Percentiles rank a stretch among this genome's conserved stretches.
Conservation (phyloP, 495 filamentous ascomycete genomes). For the Penicillium roqueforti region DNA sequence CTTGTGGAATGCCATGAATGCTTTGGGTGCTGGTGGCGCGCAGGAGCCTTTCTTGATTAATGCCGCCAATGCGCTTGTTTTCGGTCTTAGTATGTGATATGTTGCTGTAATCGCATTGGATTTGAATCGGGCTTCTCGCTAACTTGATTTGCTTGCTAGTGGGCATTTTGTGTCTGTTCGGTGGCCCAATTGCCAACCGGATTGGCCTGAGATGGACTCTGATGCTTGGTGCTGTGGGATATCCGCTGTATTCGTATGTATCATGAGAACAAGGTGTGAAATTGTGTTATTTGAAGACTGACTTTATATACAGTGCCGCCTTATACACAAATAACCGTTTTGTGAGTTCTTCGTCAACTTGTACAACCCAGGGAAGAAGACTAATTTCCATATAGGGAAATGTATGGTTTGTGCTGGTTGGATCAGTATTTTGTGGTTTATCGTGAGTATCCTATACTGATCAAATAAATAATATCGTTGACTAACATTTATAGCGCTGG, state of each 20-base stretch:
- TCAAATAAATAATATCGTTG: background rate
- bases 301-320: slow-evolving; percentile 37
- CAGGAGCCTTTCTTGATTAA: slow-evolving; percentile 57
- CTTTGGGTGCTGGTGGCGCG: slow-evolving; percentile 60
- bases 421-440: slow-evolving; percentile 59
- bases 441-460: slow-evolving; percentile 30
- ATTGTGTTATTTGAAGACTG: slow-evolving; percentile 24
- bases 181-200: slow-evolving; percentile 49
- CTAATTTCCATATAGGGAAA: slow-evolving; percentile 36
- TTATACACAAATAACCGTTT: slow-evolving; percentile 65
- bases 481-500: slow-evolving; percentile 38
- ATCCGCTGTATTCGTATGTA: slow-evolving; percentile 37
- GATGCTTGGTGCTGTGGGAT: slow-evolving; percentile 51
- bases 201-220: slow-evolving; percentile 59
- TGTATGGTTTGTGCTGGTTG: slow-evolving; percentile 61
- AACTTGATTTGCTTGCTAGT: slow-evolving; percentile 35
- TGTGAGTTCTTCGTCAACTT: slow-evolving; percentile 13
- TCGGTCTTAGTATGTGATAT: slow-evolving; percentile 34
- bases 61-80: slow-evolving; percentile 61
- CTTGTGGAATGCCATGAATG: slow-evolving; percentile 58
- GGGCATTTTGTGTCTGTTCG: slow-evolving; percentile 54
- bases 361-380: background rate
- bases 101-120: background rate
- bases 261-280: background rate
- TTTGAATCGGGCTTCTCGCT: background rate